Evolutionary conservation across 2,329 filamentous ascomycete genomes (phyloP).

Genomic region (Beauveria medogensis): DNA sequence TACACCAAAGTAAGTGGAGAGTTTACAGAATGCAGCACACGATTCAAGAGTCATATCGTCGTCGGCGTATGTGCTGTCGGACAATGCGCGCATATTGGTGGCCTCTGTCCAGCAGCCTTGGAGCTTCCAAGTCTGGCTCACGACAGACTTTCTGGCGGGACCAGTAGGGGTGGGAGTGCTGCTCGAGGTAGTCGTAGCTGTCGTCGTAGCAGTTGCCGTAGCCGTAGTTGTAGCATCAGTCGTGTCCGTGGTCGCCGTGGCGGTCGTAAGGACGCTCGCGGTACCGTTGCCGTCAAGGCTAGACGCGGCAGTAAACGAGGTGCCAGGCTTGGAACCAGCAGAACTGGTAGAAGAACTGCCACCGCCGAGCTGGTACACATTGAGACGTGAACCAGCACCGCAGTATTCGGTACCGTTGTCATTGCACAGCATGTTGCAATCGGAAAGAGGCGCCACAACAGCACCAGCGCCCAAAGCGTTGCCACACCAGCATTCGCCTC

Average conservation of each 20-base stretch:
- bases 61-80: conserved; percentile 19
- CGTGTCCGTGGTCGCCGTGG: neutral
- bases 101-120: conserved; percentile 32
- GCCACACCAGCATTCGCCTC: conserved; percentile 33
- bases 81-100: conserved; percentile 23
- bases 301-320: conserved; percentile 21
- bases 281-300: neutral
- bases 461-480: conserved; percentile 22
- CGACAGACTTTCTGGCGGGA: conserved; percentile 17
- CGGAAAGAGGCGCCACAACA: conserved; percentile 20
- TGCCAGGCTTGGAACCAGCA: conserved; percentile 20
- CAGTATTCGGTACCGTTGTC: conserved; percentile 30
- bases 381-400: conserved; percentile 26
- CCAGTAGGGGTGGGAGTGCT: conserved; percentile 17
- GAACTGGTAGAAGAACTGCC: neutral
- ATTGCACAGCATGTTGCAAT: conserved; percentile 29
- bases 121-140: conserved; percentile 22
- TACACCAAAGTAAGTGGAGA: conserved; percentile 24
- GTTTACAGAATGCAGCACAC: conserved; percentile 24
- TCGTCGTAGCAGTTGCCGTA: conserved; percentile 1
- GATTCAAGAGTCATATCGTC: conserved; percentile 29
- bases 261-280: neutral
- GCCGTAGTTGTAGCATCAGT: conserved; percentile 14
- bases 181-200: conserved; percentile 12
- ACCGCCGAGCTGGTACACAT: conserved; percentile 24